A percentile compares a stretch with the other conserved stretches of the same genome.
Evolutionary conservation across 139 green algal genomes (phyloP).

Genomic region (Micractinium sp.): DNA sequence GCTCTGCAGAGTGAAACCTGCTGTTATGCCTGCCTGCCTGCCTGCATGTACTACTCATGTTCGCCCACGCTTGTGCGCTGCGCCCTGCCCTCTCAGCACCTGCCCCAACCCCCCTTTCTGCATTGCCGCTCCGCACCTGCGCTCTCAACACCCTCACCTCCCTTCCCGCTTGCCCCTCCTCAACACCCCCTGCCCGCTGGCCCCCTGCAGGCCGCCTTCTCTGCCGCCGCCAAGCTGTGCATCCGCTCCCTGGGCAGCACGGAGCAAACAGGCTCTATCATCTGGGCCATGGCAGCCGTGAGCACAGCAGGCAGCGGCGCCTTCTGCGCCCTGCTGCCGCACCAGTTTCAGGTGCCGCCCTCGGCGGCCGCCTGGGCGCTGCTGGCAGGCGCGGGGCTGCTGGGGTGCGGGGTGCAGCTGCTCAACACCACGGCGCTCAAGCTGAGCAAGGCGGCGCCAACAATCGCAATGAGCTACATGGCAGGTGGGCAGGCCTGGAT

Average conservation of each 20-base stretch:
- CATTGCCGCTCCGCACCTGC: not conserved
- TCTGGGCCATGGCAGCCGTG: not conserved
- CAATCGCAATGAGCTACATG: conserved; percentile 49
- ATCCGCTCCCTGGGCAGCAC: conserved; percentile 18
- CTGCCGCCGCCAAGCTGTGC: conserved; percentile 23
- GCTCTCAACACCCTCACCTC: not conserved
- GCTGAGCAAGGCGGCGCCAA: conserved; percentile 37
- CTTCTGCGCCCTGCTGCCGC: not conserved
- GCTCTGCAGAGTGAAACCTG: not conserved
- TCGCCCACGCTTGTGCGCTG: too few species aligned
- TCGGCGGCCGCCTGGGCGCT: not conserved
- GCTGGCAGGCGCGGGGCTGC: not conserved
- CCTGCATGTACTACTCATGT: not conserved
- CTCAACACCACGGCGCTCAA: conserved; percentile 47
- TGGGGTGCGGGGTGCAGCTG: conserved; percentile 41
- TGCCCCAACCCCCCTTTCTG: not conserved
- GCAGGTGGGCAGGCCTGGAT: not conserved
- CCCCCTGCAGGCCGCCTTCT: conserved; percentile 42
- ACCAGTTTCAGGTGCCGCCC: not conserved
- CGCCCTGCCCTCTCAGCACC: not conserved
- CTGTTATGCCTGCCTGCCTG: too few species aligned
- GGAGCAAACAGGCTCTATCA: conserved; percentile 5
- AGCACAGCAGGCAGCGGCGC: conserved; percentile 3
- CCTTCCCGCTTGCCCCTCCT: not conserved
- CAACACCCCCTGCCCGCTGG: not conserved